Conservation (phyloP, 345 rosid species). For the Salix dunnii region DNA sequence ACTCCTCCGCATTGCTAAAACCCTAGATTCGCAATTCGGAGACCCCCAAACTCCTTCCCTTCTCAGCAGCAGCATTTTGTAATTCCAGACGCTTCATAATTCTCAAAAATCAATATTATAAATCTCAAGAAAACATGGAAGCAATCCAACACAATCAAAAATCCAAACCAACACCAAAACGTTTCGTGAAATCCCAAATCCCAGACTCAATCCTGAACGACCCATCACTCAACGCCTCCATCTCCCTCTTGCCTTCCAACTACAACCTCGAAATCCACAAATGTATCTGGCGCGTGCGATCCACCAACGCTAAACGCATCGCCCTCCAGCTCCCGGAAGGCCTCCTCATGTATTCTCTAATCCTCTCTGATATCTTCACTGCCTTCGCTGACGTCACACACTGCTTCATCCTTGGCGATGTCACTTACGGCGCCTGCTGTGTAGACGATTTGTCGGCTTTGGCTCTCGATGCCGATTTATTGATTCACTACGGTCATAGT, state of each 20-base stretch:
- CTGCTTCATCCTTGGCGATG: constrained; percentile 85
- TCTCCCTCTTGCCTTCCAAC: constrained; percentile 66
- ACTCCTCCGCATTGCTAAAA: too few relatives aligned
- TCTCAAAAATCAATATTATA: too few relatives aligned
- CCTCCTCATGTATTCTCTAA: constrained; percentile 78
- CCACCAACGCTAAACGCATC: constrained; percentile 55
- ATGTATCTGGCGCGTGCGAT: constrained; percentile 71
- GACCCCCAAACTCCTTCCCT: too few relatives aligned
- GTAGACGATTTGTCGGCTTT: constrained; percentile 75
- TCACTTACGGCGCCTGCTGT: constrained; percentile 93
- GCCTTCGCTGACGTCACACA: constrained; percentile 58
- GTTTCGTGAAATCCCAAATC: constrained; percentile 76
- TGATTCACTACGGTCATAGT: constrained; percentile 89
- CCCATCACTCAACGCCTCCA: constrained; percentile 71
- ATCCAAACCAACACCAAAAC: constrained; percentile 63
- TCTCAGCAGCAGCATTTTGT: too few relatives aligned
- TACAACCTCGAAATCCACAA: constrained; percentile 89
- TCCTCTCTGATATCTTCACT: constrained; percentile 81
- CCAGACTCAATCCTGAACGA: constrained; percentile 79
- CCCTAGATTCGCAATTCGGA: too few relatives aligned
- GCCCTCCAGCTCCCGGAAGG: constrained; percentile 94
- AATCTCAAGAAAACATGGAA: not conserved
- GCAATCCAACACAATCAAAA: not conserved
- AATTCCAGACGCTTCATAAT: too few relatives aligned
- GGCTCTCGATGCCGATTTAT: constrained; percentile 72